These are phyloP conservation scores for Ammopiptanthus mongolicus DNA, from an alignment of 306 rosid genomes.

Conservation along the genomic window DNA sequence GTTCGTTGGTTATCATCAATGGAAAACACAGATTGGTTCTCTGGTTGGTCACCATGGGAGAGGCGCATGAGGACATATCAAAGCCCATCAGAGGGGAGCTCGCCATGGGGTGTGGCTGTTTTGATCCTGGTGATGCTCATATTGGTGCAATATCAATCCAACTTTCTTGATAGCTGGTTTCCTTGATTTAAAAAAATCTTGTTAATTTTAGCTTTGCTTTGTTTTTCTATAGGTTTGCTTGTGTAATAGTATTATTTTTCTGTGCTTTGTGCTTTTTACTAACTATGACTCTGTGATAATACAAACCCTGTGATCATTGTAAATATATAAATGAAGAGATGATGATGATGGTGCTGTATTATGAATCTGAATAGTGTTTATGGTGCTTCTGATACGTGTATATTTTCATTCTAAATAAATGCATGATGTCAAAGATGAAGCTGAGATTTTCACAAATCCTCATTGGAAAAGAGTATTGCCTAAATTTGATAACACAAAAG, in stretches of 20 bases:
- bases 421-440: not conserved
- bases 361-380: not conserved
- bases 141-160: slow-evolving; percentile 60
- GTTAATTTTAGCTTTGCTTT: not conserved
- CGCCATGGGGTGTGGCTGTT: slow-evolving; percentile 98
- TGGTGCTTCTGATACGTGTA: not conserved
- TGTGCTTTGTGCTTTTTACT: not conserved
- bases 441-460: not conserved
- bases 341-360: not conserved
- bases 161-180: slow-evolving; percentile 66
- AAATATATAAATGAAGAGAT: slow-evolving; percentile 13
- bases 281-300: not conserved
- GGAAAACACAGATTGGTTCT: slow-evolving; percentile 48
- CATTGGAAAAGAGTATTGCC: not conserved
- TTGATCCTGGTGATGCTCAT: slow-evolving; percentile 62
- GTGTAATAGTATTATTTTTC: not conserved
- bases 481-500: not conserved
- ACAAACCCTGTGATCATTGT: not conserved
- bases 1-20: slow-evolving; percentile 63
- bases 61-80: slow-evolving; percentile 42
- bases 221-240: slow-evolving; percentile 1
- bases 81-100: slow-evolving; percentile 65
- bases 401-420: not conserved
- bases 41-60: slow-evolving; percentile 43
- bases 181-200: slow-evolving; percentile 6